Conservation (phyloP, 1,284 basidiomycete genomes). For the Puccinia coronata region DNA sequence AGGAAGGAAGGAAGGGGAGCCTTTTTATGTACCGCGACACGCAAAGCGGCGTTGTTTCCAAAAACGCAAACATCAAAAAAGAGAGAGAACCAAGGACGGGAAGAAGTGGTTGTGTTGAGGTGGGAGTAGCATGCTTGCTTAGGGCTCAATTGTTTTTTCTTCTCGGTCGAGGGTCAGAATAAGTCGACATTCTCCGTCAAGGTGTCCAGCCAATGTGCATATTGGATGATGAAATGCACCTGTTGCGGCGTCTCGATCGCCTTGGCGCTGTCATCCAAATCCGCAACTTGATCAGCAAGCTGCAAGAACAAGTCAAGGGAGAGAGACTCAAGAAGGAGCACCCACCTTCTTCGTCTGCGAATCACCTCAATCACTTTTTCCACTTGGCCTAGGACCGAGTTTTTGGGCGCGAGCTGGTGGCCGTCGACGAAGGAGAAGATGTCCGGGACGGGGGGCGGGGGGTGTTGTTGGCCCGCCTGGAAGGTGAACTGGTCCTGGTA, state of each 20-base stretch:
- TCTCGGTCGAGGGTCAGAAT: no score
- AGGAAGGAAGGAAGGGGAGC: no score
- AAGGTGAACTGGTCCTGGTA: conserved; percentile 40
- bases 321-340: conserved; percentile 21
- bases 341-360: conserved; percentile 71
- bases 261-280: conserved; percentile 52
- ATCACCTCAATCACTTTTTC: conserved; percentile 74
- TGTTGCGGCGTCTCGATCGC: conserved; percentile 90
- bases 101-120: no score
- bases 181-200: conserved; percentile 17
- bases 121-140: no score
- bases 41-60: no score
- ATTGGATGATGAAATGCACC: conserved; percentile 78
- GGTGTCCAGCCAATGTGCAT: conserved; percentile 55
- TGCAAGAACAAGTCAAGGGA: background rate
- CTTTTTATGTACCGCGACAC: no score
- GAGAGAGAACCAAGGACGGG: no score
- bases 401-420: conserved; percentile 48
- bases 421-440: conserved; percentile 26
- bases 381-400: conserved; percentile 60
- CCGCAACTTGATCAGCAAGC: background rate
- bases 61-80: no score
- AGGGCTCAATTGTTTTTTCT: no score
- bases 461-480: conserved; percentile 1
- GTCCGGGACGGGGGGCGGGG: conserved; percentile 46